These are phyloP conservation scores for Pezicula carpinea DNA, from an alignment of 2,329 filamentous ascomycete genomes.

Conservation along the genomic window DNA sequence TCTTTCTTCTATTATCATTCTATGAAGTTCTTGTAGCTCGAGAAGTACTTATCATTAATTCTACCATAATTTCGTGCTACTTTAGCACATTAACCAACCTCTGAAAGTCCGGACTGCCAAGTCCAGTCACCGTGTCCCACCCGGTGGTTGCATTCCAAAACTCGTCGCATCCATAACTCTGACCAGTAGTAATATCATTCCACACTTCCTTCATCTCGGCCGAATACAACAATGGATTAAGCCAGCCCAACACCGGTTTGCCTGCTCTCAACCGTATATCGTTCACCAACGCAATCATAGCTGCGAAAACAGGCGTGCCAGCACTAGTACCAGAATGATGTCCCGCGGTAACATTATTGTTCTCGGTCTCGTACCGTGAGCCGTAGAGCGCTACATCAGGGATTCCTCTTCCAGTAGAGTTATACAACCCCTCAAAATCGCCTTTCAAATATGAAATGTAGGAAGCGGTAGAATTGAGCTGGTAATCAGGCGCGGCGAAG, in stretches of 20 bases:
- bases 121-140: conserved; percentile 41
- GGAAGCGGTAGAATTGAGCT: conserved; percentile 2
- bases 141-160: conserved; percentile 34
- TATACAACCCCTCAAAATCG: conserved; percentile 18
- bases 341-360: conserved; percentile 1
- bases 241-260: conserved; percentile 8
- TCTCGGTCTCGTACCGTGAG: conserved; percentile 7
- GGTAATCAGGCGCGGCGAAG: conserved; percentile 11
- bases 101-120: conserved; percentile 25
- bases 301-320: conserved; percentile 51
- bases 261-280: conserved; percentile 7
- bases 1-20: too few species aligned
- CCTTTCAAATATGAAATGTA: conserved; percentile 7
- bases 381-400: conserved; percentile 37
- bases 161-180: conserved; percentile 14
- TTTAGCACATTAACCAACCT: background rate
- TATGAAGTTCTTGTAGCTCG: too few species aligned
- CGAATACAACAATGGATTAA: conserved; percentile 47
- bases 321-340: conserved; percentile 20
- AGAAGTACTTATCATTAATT: too few species aligned
- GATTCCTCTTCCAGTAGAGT: conserved; percentile 42
- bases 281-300: conserved; percentile 38
- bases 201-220: conserved; percentile 1
- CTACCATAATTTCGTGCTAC: too few species aligned
- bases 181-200: conserved; percentile 37